A percentile compares a stretch with the other conserved stretches of the same genome.
These are phyloP conservation scores for Penicillium janthinellum DNA, from an alignment of 2,329 filamentous ascomycete species.

Conservation along the genomic window DNA sequence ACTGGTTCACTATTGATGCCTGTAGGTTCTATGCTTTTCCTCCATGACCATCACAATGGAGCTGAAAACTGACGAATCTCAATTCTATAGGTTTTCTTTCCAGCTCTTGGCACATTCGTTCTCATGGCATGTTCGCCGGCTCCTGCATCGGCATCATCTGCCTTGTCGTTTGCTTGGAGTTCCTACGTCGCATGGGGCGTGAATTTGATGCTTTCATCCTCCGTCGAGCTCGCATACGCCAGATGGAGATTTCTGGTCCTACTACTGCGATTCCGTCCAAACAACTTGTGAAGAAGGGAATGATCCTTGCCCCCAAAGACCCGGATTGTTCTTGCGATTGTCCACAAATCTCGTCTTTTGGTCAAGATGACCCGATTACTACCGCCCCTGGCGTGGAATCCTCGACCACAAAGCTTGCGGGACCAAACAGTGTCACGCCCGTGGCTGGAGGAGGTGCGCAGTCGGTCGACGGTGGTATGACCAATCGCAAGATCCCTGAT, in stretches of 20 bases:
- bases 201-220: slow-evolving; percentile 72
- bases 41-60: neutral
- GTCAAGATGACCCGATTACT: neutral
- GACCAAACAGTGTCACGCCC: neutral
- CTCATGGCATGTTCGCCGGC: slow-evolving; percentile 72
- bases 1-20: slow-evolving; percentile 27
- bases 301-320: neutral
- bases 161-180: slow-evolving; percentile 72
- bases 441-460: neutral
- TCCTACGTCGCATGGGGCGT: slow-evolving; percentile 68
- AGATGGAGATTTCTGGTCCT: slow-evolving; percentile 20
- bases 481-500: neutral
- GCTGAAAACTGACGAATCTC: neutral
- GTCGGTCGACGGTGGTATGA: neutral
- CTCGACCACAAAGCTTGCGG: neutral
- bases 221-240: slow-evolving; percentile 49
- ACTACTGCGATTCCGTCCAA: neutral
- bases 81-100: slow-evolving; percentile 63
- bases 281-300: neutral
- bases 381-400: neutral
- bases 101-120: slow-evolving; percentile 68
- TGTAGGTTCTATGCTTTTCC: slow-evolving; percentile 11
- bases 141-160: slow-evolving; percentile 76
- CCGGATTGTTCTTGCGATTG: neutral
- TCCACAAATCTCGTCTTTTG: neutral